Conservation (phyloP, 2,329 filamentous ascomycete genomes). For the Didymella pinodella region DNA sequence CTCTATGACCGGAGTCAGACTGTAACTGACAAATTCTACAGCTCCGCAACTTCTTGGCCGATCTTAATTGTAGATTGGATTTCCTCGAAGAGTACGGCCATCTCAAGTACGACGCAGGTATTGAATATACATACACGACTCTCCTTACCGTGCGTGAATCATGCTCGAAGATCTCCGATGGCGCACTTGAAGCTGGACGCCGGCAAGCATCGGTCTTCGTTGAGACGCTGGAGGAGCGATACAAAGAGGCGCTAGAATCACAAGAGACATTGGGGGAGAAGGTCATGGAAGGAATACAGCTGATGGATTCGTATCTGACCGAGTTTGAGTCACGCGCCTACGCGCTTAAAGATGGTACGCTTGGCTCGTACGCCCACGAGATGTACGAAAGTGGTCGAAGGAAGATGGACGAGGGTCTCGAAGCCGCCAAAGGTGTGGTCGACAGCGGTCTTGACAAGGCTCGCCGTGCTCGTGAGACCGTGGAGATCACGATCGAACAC, state of each 20-base stretch:
- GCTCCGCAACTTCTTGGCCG: conserved; percentile 82
- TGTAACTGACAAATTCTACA: conserved; percentile 45
- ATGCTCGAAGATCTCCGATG: conserved; percentile 89
- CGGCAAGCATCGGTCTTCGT: conserved; percentile 87
- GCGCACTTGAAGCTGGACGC: conserved; percentile 85
- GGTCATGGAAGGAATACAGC: conserved; percentile 82
- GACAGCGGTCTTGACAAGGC: conserved; percentile 84
- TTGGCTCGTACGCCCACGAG: conserved; percentile 74
- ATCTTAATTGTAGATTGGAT: conserved; percentile 86
- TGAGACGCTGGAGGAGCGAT: conserved; percentile 86
- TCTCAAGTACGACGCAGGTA: conserved; percentile 80
- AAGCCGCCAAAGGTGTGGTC: conserved; percentile 76
- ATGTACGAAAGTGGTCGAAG: conserved; percentile 81
- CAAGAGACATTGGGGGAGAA: conserved; percentile 92
- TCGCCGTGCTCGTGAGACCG: conserved; percentile 74
- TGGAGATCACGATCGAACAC: conserved; percentile 73
- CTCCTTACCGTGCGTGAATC: conserved; percentile 85
- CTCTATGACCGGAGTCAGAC: neutral
- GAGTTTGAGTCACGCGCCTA: conserved; percentile 86
- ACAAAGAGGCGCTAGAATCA: conserved; percentile 83
- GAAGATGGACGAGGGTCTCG: conserved; percentile 80
- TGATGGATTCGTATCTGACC: conserved; percentile 84
- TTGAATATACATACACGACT: conserved; percentile 84
- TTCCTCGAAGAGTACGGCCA: conserved; percentile 89
- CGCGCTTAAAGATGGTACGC: conserved; percentile 78